Evolutionary conservation across 2,329 filamentous ascomycete species (phyloP).

Genomic region (Rhinocladiella mackenziei): DNA sequence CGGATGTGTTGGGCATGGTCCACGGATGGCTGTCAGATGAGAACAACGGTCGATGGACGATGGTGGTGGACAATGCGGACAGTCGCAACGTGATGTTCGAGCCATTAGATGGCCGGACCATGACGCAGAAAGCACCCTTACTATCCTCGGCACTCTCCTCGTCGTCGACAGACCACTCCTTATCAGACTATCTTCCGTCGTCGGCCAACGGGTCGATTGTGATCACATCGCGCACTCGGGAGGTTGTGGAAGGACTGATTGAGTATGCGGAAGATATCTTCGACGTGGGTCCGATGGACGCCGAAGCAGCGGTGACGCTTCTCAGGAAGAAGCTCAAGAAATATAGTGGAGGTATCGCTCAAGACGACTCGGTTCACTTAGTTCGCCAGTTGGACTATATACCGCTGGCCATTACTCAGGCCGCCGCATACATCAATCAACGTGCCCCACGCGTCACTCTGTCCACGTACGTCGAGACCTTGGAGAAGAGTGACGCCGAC

Average conservation of each 20-base stretch:
- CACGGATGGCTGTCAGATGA: constrained; percentile 13
- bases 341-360: constrained; percentile 4
- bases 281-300: constrained; percentile 15
- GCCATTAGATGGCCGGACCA: background rate
- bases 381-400: constrained; percentile 34
- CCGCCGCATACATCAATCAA: constrained; percentile 31
- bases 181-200: constrained; percentile 25
- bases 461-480: constrained; percentile 21
- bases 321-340: constrained; percentile 27
- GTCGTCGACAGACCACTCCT: too few species aligned
- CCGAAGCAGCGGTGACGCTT: constrained; percentile 15
- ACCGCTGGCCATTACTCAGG: constrained; percentile 32
- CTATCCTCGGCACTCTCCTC: too few species aligned
- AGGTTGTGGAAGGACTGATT: constrained; percentile 6
- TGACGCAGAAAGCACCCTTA: too few species aligned
- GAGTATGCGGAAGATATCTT: constrained; percentile 16
- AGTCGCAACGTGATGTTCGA: constrained; percentile 3
- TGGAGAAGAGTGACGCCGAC: constrained; percentile 28
- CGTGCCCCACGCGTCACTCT: constrained; percentile 22
- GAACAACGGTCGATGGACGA: constrained; percentile 9
- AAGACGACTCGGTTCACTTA: constrained; percentile 28
- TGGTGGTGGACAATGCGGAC: constrained; percentile 20
- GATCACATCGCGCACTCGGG: constrained; percentile 20
- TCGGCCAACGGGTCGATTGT: constrained; percentile 23
- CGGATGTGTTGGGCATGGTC: constrained; percentile 6